Base-by-base conservation (phyloP, 495 filamentous ascomycete species). In the Neurospora sp. region DNA sequence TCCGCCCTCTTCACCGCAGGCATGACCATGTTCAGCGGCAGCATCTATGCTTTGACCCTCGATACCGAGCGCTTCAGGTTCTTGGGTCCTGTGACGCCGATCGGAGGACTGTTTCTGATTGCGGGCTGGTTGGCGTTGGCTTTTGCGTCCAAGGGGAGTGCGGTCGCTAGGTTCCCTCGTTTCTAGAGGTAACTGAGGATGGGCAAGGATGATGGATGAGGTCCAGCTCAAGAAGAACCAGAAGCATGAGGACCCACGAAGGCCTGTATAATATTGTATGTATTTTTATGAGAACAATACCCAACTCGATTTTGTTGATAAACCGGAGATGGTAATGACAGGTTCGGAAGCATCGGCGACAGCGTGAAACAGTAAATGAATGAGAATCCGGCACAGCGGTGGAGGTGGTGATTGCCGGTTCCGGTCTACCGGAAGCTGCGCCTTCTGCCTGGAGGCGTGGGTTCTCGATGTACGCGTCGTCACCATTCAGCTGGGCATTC, bases 1-100 rank as follows among this genome's bases (percentile, higher is more conserved):
- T 77, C 79, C 44, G 69, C 72, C n/a, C 76, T 83, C 54, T 82
- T 86, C 73, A 81, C 85, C 5, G 80, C 83, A 31, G 85, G 81
- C 83, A 89, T 83, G 81, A 85, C 77, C 72, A 83, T 90, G 82
- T 91, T 91, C 80, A 86, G 84, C 73, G 89, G 89, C 8, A 86
- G 83, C 78, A 82, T 91, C 70, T 91, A 91, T 78, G 80, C 86
- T 20, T 82, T 91, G 18, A 83, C 86, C 5, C 82, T 90, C 2
- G 85, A 89, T 77, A 85, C 88, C 54, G 84, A 85, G 74, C 80
- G 82, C 69, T 89, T 88, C 77, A 84, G 84, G 70, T 83, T 83
- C 42, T 54, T 90, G 69, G 88, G 89, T 0, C 89, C 89, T 2
- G 82, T 89, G 1, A 91, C 89, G 37, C 89, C 89, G 20, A 77